Base-by-base conservation (phyloP, 2,329 filamentous ascomycete species). In the Thermochaetoides dissita region DNA sequence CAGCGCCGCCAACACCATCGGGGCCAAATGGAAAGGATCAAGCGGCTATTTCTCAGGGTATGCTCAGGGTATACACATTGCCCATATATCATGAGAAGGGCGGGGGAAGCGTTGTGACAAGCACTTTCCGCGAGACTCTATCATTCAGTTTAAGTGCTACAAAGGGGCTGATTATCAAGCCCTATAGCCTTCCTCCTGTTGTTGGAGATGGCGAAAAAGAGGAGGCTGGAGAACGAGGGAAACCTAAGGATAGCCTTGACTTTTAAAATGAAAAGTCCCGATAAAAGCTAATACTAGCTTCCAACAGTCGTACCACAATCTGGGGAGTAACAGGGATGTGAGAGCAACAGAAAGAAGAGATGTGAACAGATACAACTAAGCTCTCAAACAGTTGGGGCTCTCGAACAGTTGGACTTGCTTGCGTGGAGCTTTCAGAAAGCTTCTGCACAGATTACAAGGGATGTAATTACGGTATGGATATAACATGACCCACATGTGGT, bases 61-160 rank as follows among this genome's bases (percentile, higher is more conserved):
- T 96, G 61, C 64, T 96, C 11, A 83, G 79, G 47, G 75, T 93
- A 1, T 85, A 94, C 59, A 80, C 80, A 41, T 62, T 96, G 32
- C 89, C 91, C 0, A 69, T 94, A 1, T 80, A 85, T 50, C 84
- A 93, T 46, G 89, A 96, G 57, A 85, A 84, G 51, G 89, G 91
- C 2, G 87, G 87, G 2, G 86, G 85, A 10, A 80, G 77, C 8
- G 71, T 75, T 2, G 76, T 77, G 45, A 69, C 74, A 34, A 74
- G 74, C 44, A 78, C 77, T 48, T 71, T 81, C 41, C 79, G 84
- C 24, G 84, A 94, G 55, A 87, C 95, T 61, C 73, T 94, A 61
- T 87, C 87, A 5, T 98, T 98, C 59, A 88, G 79, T 46, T 64
- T 98, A 40, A 94, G 86, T 59, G 72, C 85, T 53, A 72, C 74